phyloP scores from a whole-genome alignment of 2,329 filamentous ascomycete genomes.

The Volutella citrinella region DNA sequence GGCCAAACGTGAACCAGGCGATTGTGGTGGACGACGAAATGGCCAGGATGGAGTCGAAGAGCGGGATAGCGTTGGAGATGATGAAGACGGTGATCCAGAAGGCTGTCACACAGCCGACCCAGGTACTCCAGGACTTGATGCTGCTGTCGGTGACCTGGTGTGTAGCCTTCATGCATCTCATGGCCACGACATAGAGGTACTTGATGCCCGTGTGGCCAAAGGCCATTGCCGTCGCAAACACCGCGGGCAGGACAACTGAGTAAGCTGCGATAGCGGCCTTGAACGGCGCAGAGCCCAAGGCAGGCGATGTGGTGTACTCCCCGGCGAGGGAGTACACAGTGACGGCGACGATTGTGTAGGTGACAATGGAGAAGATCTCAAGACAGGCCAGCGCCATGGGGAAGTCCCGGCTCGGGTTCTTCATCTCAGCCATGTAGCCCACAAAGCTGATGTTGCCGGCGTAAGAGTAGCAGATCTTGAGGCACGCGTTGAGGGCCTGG shows the following conservation, averaged over 20 bases:
- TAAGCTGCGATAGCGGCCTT: constrained; percentile 32
- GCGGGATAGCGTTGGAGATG: constrained; percentile 33
- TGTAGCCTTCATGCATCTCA: constrained; percentile 28
- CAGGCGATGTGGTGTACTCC: constrained; percentile 29
- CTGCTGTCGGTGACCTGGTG: constrained; percentile 30
- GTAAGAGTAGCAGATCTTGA: constrained; percentile 28
- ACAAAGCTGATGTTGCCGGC: constrained; percentile 30
- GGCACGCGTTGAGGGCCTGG: constrained; percentile 22
- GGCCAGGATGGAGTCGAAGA: constrained; percentile 33
- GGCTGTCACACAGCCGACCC: constrained; percentile 28
- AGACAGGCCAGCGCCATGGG: constrained; percentile 28
- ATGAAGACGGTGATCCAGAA: constrained; percentile 32
- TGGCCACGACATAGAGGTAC: constrained; percentile 31
- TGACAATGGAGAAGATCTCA: constrained; percentile 30
- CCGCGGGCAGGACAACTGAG: constrained; percentile 28
- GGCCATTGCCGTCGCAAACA: constrained; percentile 28
- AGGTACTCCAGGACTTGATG: constrained; percentile 31
- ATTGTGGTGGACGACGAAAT: constrained; percentile 24
- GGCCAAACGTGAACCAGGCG: constrained; percentile 25
- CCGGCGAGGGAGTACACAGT: constrained; percentile 31
- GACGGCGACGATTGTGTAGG: constrained; percentile 31
- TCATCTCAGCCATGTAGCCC: constrained; percentile 32
- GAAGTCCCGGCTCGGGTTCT: constrained; percentile 29
- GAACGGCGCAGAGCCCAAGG: constrained; percentile 30
- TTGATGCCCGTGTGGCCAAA: constrained; percentile 32